Evolutionary conservation across 768 basidiomycete genomes (phyloP), one percentile per base, ranked within the genome.

Genomic region (Naganishia randhawae): DNA sequence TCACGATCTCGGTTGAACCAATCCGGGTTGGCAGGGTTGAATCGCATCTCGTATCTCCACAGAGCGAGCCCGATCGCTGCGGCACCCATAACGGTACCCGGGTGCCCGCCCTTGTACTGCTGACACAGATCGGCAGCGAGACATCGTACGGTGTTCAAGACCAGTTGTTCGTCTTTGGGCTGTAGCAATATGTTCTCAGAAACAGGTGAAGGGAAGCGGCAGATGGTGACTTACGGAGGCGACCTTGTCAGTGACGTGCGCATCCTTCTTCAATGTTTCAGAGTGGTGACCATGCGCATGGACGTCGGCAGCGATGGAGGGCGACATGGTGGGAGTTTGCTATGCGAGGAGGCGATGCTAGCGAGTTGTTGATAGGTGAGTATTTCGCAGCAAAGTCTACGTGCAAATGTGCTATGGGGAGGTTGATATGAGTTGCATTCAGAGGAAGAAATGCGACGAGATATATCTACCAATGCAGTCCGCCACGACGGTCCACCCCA

Each of bases 31-130:
- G 70, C 65, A 9, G 79, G 79, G 68, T 81, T 81, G 76, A 71
- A 79, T 17, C 68, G 53, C 77, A 80, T 77, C 8, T 70, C 52
- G 51, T 80, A 75, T 39, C 73, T 52, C 77, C 77, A 80, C 14
- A 80, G 72, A 3, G 78, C 77, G 22, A 78, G 71, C 37, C 76
- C 79, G 63, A 77, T 78, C 2, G 77, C 75, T 1, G 79, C 78
- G 3, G 77, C 79, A 22, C 79, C 79, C 79, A 80, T 80, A 65
- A 77, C 77, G 2, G 79, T 80, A 19, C 79, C 79, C 7, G 77
- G 77, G 50, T 80, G 79, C 6, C 79, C 79, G 19, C 79, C 79
- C 65, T 76, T 76, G 74, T 73, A 80, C 65, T 74, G 73, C 66
- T 78, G 77, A 32, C 76, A 77, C 16, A 79, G 64, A 52, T 79